Conservation (phyloP, 78 protist species). For the Dictyostelium brefeldianum region DNA sequence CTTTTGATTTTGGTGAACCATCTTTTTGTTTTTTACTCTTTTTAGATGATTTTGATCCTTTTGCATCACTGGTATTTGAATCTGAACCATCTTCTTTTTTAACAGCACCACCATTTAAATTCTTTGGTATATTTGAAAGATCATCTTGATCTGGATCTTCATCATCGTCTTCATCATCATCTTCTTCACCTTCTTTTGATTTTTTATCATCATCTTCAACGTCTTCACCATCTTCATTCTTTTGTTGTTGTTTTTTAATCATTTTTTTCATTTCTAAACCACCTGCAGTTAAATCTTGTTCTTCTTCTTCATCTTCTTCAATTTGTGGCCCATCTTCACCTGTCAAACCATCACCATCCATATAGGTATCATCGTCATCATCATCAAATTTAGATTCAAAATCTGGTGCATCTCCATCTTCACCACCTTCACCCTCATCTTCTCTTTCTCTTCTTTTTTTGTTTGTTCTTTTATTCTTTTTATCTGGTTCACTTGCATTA, state of each 20-base stretch:
- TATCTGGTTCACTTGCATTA: constrained; percentile 3
- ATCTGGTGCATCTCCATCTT: constrained; percentile 74
- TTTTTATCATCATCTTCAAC: neutral
- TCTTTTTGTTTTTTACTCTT: constrained; percentile 7
- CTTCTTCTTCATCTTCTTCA: constrained; percentile 4
- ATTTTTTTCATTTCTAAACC: constrained; percentile 62
- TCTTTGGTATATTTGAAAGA: neutral
- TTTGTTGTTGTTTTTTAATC: constrained; percentile 14
- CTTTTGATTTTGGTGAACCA: neutral
- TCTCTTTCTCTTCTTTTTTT: neutral
- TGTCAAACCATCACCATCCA: constrained; percentile 34
- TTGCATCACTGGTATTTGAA: neutral
- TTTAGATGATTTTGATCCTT: constrained; percentile 7
- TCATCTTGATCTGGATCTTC: constrained; percentile 15
- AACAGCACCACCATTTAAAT: too few relatives aligned
- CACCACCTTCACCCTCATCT: constrained; percentile 19
- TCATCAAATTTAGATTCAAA: constrained; percentile 64
- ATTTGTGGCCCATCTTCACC: constrained; percentile 43
- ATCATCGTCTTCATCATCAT: constrained; percentile 32
- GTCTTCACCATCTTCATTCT: constrained; percentile 35
- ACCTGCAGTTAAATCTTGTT: constrained; percentile 9
- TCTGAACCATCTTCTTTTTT: neutral
- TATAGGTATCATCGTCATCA: constrained; percentile 66
- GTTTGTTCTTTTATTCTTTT: constrained; percentile 1
- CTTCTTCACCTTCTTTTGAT: constrained; percentile 40